Conservation (phyloP, 495 filamentous ascomycete species). For the Penicillium macrosclerotiorum region DNA sequence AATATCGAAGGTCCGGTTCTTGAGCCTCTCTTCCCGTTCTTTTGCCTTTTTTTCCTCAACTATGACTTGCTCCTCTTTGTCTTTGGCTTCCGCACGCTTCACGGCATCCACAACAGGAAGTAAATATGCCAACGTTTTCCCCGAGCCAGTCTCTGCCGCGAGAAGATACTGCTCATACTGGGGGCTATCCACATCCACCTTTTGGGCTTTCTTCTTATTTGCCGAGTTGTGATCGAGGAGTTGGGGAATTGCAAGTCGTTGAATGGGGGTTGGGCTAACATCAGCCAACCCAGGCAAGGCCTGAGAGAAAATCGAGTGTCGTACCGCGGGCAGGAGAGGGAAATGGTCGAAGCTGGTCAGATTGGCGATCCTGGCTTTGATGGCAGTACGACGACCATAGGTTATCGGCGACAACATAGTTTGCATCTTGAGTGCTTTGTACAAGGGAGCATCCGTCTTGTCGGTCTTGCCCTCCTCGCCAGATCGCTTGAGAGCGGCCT, state of each 20-base stretch:
- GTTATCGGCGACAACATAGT: slow-evolving; percentile 68
- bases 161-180: slow-evolving; percentile 75
- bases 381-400: slow-evolving; percentile 64
- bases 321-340: slow-evolving; percentile 66
- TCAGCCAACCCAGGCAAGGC: slow-evolving; percentile 70
- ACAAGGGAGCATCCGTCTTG: slow-evolving; percentile 51
- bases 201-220: slow-evolving; percentile 24
- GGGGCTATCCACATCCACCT: slow-evolving; percentile 25
- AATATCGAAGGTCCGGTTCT: slow-evolving; percentile 49
- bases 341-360: slow-evolving; percentile 80
- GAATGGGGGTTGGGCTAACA: slow-evolving; percentile 79
- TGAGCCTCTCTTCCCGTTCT: slow-evolving; percentile 47
- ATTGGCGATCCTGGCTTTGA: slow-evolving; percentile 67
- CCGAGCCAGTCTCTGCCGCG: slow-evolving; percentile 94
- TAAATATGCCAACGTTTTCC: slow-evolving; percentile 92
- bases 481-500: slow-evolving; percentile 39
- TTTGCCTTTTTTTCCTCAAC: slow-evolving; percentile 47
- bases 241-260: slow-evolving; percentile 80
- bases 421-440: slow-evolving; percentile 95
- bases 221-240: slow-evolving; percentile 53
- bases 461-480: slow-evolving; percentile 29
- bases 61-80: slow-evolving; percentile 53
- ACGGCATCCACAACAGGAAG: slow-evolving; percentile 77
- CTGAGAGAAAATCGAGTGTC: slow-evolving; percentile 66
- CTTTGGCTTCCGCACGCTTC: slow-evolving; percentile 70